Base-by-base conservation (phyloP, 176 grass and related monocot species). In the Saccharum spontaneum region DNA sequence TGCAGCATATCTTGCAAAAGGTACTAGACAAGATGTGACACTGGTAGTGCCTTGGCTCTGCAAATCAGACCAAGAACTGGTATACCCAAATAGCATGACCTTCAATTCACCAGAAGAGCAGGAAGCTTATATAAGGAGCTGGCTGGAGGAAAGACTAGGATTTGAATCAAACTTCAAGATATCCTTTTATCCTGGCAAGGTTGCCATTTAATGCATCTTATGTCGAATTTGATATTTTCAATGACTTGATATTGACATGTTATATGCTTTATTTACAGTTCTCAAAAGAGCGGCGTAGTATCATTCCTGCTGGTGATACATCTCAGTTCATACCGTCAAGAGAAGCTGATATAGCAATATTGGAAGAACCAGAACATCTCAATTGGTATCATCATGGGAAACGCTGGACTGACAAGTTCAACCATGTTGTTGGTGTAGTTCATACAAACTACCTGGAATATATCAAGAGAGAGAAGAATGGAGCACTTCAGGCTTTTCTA, bases 321-420 rank as follows among this genome's bases (percentile, higher is more conserved):
- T 90, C 87, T 57, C 87, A 90, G 31, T 94, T 97, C 68, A 97
- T 97, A 86, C 68, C 87, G 9, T 90, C 91, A 50, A 94, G 76
- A 78, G 91, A 94, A 83, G 91, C 91, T 79, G 94, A 94, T 86
- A 94, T 97, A 78, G 94, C 94, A 39, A 88, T 97, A 78, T 44
- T 94, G 79, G 94, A 97, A 88, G 91, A 97, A 81, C 94, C 91
- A 60, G 94, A 94, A 50, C 94, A 97, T 87, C 85, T 97, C 85
- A 97, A 97, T 54, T 97, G 94, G 94, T 97, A 97, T 49, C 94
- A 97, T 92, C 94, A 97, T 87, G 94, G 94, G 55, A 94, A 88
- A 72, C 91, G 89, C 24, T 97, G 94, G 91, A 94, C 91, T 18
- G 89, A 97, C 68, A 97, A 88, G 71, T 97, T 97, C 72, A 94